These are phyloP conservation scores for Talaromyces nanjingensis DNA, from an alignment of 495 filamentous ascomycete species.

Conservation along the genomic window DNA sequence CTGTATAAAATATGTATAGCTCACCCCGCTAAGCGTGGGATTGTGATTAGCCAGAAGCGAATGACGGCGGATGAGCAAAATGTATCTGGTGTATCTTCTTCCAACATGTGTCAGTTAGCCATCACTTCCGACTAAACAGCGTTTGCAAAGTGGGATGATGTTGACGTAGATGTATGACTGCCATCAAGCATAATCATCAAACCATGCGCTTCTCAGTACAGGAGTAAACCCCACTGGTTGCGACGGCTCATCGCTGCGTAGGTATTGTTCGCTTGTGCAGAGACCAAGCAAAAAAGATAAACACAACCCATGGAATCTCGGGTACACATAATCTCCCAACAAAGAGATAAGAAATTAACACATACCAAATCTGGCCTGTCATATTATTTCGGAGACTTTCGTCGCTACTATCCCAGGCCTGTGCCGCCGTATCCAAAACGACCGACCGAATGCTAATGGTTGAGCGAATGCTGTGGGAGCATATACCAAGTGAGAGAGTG, in stretches of 20 bases:
- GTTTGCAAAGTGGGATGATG: not conserved
- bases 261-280: not conserved
- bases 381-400: not conserved
- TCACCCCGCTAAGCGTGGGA: not conserved
- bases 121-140: not conserved
- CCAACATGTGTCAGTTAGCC: not conserved
- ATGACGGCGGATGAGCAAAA: not conserved
- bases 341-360: slow-evolving; percentile 1
- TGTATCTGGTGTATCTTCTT: not conserved
- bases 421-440: not conserved
- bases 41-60: not conserved
- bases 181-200: not conserved
- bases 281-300: not conserved
- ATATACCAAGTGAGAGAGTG: not conserved
- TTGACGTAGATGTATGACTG: not conserved
- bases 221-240: not conserved
- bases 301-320: not conserved
- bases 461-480: not conserved
- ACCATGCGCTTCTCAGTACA: not conserved
- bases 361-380: slow-evolving; percentile 3
- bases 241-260: not conserved
- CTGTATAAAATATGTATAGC: not conserved
- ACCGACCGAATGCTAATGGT: not conserved
- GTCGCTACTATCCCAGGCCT: not conserved
- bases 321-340: not conserved